Conservation (phyloP, 2,329 filamentous ascomycete species). For the Fusarium tricinctum region DNA sequence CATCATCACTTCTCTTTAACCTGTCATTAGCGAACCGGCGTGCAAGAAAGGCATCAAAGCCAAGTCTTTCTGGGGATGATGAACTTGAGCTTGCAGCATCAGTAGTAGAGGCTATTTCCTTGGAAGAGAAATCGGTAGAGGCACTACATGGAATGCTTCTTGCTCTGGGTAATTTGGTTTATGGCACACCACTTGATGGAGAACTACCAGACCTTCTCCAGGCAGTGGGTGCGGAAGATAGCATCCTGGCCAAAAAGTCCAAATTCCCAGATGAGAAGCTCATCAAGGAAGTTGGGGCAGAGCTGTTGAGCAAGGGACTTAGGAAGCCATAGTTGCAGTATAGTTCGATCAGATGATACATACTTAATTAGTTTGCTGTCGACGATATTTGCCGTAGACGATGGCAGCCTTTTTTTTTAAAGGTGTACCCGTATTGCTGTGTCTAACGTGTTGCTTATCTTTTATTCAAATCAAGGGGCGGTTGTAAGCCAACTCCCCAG, state of each 20-base stretch:
- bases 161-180: slow-evolving; percentile 81
- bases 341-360: background rate
- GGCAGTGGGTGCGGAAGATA: slow-evolving; percentile 79
- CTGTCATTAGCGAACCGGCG: slow-evolving; percentile 79
- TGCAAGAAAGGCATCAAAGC: slow-evolving; percentile 68
- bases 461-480: no score
- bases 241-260: slow-evolving; percentile 70
- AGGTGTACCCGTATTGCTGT: background rate
- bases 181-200: slow-evolving; percentile 76
- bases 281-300: slow-evolving; percentile 66
- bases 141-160: slow-evolving; percentile 82
- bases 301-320: slow-evolving; percentile 66
- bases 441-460: no score
- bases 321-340: slow-evolving; percentile 50
- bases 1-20: slow-evolving; percentile 88
- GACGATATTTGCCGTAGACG: no score
- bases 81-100: slow-evolving; percentile 87
- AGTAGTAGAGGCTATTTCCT: slow-evolving; percentile 77
- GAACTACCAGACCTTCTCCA: slow-evolving; percentile 85
- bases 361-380: background rate
- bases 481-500: no score
- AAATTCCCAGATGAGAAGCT: slow-evolving; percentile 70
- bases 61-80: slow-evolving; percentile 74
- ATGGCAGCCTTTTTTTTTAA: no score
- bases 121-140: slow-evolving; percentile 74